Conservation (phyloP, 768 basidiomycete genomes). For the Paxillus rubicundulus region DNA sequence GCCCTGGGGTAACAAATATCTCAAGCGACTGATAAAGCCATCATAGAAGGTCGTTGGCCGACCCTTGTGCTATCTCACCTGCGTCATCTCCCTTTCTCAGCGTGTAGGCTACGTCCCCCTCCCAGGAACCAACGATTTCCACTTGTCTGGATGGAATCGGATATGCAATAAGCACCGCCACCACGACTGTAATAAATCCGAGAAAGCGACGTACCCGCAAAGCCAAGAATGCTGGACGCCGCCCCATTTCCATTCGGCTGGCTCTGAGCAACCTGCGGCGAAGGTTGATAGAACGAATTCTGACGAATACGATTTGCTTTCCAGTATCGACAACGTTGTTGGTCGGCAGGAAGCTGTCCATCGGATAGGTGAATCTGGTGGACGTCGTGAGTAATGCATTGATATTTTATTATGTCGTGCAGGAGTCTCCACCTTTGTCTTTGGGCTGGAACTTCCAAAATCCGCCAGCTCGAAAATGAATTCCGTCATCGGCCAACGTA, state of each 20-base stretch:
- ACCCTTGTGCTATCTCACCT: no score
- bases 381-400: neutral
- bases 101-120: slow-evolving; percentile 20
- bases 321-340: slow-evolving; percentile 32
- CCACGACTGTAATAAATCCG: neutral
- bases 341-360: slow-evolving; percentile 16
- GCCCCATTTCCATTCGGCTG: slow-evolving; percentile 9
- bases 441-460: slow-evolving; percentile 24
- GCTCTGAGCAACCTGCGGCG: slow-evolving; percentile 6
- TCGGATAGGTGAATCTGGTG: slow-evolving; percentile 25
- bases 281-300: slow-evolving; percentile 28
- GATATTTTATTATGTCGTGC: neutral
- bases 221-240: slow-evolving; percentile 17
- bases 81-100: no score
- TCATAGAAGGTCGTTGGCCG: no score
- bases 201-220: slow-evolving; percentile 17
- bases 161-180: neutral
- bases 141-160: slow-evolving; percentile 18
- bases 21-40: no score
- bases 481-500: slow-evolving; percentile 29
- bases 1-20: no score
- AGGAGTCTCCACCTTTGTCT: slow-evolving; percentile 24
- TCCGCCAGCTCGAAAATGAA: slow-evolving; percentile 27
- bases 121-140: slow-evolving; percentile 19
- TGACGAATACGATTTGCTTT: slow-evolving; percentile 29